Conservation (phyloP, 2,329 filamentous ascomycete species). For the Fusarium oligoseptatum region DNA sequence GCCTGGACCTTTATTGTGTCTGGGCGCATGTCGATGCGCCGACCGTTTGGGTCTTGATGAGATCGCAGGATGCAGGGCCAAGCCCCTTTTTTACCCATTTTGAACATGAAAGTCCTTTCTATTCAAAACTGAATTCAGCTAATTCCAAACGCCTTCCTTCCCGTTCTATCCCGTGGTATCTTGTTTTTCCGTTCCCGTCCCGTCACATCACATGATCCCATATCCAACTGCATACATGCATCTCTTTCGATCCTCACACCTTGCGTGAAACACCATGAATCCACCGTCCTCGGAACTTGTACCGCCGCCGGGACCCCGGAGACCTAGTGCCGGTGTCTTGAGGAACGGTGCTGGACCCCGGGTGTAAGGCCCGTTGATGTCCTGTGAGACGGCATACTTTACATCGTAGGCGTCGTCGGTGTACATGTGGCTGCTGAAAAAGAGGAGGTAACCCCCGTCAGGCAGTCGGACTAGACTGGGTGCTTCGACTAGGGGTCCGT, state of each 20-base stretch:
- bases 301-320: slow-evolving; percentile 58
- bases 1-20: background rate
- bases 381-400: slow-evolving; percentile 67
- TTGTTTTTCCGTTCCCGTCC: background rate
- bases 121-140: background rate
- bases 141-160: background rate
- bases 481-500: slow-evolving; percentile 72
- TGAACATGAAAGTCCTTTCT: background rate
- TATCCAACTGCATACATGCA: slow-evolving; percentile 54
- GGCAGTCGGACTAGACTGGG: slow-evolving; percentile 64
- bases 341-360: slow-evolving; percentile 51
- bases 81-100: background rate
- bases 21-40: background rate
- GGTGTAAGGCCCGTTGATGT: slow-evolving; percentile 55
- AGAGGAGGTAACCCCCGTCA: slow-evolving; percentile 68
- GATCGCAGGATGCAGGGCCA: background rate
- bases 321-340: slow-evolving; percentile 53
- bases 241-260: slow-evolving; percentile 49
- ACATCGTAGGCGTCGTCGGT: slow-evolving; percentile 67
- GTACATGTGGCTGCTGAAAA: slow-evolving; percentile 73
- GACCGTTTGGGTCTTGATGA: background rate
- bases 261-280: slow-evolving; percentile 54
- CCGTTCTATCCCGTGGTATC: slow-evolving; percentile 3
- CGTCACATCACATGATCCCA: slow-evolving; percentile 18
- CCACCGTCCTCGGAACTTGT: slow-evolving; percentile 50